Evolutionary conservation across 805 yeast species (phyloP), one percentile per base, ranked within the genome.

Genomic region (Suhomyces xylopsoci): DNA sequence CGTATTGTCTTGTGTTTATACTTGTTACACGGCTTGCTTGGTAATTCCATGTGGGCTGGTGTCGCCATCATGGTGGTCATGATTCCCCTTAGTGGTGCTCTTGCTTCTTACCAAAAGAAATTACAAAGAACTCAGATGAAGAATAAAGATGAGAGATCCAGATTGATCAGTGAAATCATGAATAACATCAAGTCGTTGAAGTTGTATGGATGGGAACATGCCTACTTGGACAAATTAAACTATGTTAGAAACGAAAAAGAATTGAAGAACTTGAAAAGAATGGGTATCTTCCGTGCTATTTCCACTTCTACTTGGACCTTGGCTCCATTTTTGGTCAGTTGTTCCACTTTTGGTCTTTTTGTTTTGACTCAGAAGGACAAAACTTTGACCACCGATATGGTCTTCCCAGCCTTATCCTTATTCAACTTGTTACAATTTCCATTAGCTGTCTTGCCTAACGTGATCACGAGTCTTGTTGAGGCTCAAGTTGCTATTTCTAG

Each of bases 21-120:
- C 44, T 85, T 94, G 1, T 76, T 92, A 50, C 81, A 90, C 67
- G 79, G 81, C 3, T 71, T 92, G 45, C 69, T 92, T 52, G 97
- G 97, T 36, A 82, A 84, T 54, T 81, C 94, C n/a, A 91, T 92
- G 96, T 90, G 97, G 96, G 87, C 96, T 42, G 98, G 98, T 67
- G 96, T 93, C 12, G 69, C 80, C 30, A 83, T 93, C 53, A 83
- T 92, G 82, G 64, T 84, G 3, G 62, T 90, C 28, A 84, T 90
- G 81, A 83, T 91, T 58, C 97, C 97, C 5, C 63, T 90, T 47
- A 91, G 92, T 64, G 85, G 90, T 2, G 66, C 76, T 20, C 74
- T 92, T 58, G 87, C 91, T 55, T 79, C 81, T 61, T 71, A 71
- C 52, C 91, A 87, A 69, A 89, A 87, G 69, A 76, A 68, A 9